phyloP scores from a whole-genome alignment of 176 grass and related monocot species.

The Carex littledalei region DNA sequence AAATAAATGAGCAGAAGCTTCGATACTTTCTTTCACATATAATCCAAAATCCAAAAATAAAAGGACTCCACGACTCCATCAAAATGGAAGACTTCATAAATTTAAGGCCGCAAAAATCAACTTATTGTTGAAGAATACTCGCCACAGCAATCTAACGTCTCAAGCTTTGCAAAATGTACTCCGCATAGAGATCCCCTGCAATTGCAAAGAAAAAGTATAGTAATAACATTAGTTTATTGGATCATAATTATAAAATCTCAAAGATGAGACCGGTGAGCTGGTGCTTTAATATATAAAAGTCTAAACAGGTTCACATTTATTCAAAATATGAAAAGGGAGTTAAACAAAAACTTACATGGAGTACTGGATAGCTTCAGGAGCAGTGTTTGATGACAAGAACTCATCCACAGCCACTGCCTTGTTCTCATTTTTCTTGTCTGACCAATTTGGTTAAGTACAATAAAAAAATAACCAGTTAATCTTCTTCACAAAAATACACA shows the following conservation, averaged over 20 bases:
- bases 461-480: not conserved
- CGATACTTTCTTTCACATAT: too few species aligned
- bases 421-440: conserved; percentile 82
- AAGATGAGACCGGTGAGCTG: not conserved
- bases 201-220: not conserved
- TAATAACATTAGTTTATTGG: too few species aligned
- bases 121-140: not conserved
- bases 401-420: conserved; percentile 59
- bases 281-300: not conserved
- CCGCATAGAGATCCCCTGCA: conserved; percentile 53
- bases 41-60: too few species aligned
- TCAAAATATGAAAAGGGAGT: not conserved
- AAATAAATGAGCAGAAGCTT: too few species aligned
- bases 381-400: conserved; percentile 37
- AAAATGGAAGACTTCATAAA: not conserved
- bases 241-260: too few species aligned
- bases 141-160: conserved; percentile 28
- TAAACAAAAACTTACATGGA: conserved; percentile 48
- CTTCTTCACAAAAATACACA: too few species aligned
- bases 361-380: conserved; percentile 50
- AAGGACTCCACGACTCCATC: not conserved
- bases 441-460: conserved; percentile 1
- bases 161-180: conserved; percentile 54
- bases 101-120: not conserved
- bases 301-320: too few species aligned